Base-by-base conservation (phyloP, 1,284 basidiomycete species). In the Phlebopus sp. region DNA sequence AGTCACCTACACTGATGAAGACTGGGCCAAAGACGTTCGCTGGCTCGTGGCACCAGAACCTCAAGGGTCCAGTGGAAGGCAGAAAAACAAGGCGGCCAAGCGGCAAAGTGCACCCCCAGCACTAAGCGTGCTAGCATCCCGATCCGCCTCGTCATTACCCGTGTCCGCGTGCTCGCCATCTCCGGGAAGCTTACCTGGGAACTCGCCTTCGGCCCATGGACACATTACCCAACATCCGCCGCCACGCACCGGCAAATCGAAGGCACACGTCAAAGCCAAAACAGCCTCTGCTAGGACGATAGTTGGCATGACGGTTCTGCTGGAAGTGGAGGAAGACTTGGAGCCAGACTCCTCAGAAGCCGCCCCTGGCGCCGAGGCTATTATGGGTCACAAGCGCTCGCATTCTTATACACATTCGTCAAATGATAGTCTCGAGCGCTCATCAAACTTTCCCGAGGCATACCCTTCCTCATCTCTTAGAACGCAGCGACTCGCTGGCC, bases 11-110 rank as follows among this genome's bases (percentile, higher is more conserved):
- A 73, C 73, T 3, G 74, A 78, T 53, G 73, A 78, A 42, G 77
- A 80, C 53, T 83, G 79, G 80, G 75, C 80, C 11, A 79, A 74
- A 57, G 83, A 86, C 50, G 79, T 83, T 15, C 73, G 79, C 35
- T 83, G 79, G 80, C 75, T 85, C 27, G 74, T 75, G 9, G 65
- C 73, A 7, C 69, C 74, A 13, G 59, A 66, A 10, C 55, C 64
- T 15, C 53, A 63, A 6, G 58, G 34, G 18, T 27, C 44, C 17
- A 41, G 42, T 10, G 46, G 39, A 8, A 63, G 60, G 27, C 34
- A 40, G 32, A 62, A 52, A 27, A 47, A 55, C 39, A 68, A 64
- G 49, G 17, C 46, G 10, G 14, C 25, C 4, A 63, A 53, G 42
- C 57, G 53, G n/a, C 57, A 47, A 32, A 62, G 52, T 34, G 46